phyloP scores from a whole-genome alignment of 495 filamentous ascomycete genomes.

The Talaromyces nanjingensis region DNA sequence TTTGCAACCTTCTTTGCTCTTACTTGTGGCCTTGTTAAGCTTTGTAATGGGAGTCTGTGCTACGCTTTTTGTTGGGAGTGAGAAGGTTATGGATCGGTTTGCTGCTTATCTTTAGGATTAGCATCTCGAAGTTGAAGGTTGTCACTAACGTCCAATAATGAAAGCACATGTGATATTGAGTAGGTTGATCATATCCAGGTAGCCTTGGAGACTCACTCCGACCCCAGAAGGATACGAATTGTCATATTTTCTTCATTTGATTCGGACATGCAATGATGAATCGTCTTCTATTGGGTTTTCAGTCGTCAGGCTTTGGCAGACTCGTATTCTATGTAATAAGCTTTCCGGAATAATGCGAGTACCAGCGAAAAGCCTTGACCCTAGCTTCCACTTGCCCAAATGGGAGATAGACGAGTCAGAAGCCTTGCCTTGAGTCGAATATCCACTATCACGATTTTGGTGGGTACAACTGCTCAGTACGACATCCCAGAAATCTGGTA shows the following conservation, averaged over 20 bases:
- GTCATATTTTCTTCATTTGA: neutral
- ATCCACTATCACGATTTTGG: neutral
- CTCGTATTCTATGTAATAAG: neutral
- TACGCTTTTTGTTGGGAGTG: neutral
- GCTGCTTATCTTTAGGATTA: neutral
- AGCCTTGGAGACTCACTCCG: neutral
- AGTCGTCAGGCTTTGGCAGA: neutral
- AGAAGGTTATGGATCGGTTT: neutral
- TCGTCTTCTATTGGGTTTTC: neutral
- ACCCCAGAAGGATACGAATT: neutral
- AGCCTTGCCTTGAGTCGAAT: neutral
- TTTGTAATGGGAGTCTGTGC: neutral
- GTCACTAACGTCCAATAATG: neutral
- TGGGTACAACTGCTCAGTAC: neutral
- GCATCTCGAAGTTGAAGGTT: neutral
- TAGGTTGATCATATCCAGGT: neutral
- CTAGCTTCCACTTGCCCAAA: neutral
- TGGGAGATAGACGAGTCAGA: neutral
- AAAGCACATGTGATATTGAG: neutral
- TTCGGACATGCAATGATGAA: neutral
- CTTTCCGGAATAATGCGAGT: neutral
- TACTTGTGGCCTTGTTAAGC: slow-evolving; percentile 4
- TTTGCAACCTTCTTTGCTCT: neutral
- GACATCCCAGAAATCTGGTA: neutral
- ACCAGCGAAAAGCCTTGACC: neutral